Evolutionary conservation across 2,329 filamentous ascomycete species (phyloP).

Genomic region (Hypocrella siamensis): DNA sequence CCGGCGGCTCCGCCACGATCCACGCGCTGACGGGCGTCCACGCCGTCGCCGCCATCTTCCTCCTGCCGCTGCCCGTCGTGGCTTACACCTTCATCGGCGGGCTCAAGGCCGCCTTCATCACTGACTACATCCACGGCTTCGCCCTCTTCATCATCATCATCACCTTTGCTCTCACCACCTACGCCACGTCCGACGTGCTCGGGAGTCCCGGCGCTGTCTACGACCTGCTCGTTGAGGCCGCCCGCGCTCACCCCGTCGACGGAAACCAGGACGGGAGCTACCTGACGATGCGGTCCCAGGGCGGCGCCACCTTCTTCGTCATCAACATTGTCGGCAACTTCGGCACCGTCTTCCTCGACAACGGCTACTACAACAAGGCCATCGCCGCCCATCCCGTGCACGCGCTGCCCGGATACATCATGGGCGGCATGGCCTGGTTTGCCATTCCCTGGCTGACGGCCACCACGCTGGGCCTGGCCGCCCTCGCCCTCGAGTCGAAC

Average conservation of each 20-base stretch:
- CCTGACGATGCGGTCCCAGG: conserved; percentile 56
- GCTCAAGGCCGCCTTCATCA: conserved; percentile 77
- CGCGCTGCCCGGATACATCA: conserved; percentile 75
- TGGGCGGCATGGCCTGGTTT: conserved; percentile 80
- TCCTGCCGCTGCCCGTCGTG: conserved; percentile 23
- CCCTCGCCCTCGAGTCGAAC: conserved; percentile 62
- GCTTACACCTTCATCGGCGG: conserved; percentile 65
- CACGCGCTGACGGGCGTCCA: conserved; percentile 24
- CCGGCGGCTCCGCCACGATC: conserved; percentile 54
- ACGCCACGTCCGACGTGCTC: conserved; percentile 54
- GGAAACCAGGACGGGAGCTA: conserved; percentile 75
- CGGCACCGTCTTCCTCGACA: conserved; percentile 71
- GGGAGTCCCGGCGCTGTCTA: conserved; percentile 67
- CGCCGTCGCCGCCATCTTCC: conserved; percentile 53
- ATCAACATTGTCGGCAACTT: conserved; percentile 81
- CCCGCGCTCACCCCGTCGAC: conserved; percentile 53
- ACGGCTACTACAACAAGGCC: conserved; percentile 86
- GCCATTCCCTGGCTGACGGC: conserved; percentile 83
- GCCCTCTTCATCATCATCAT: conserved; percentile 74
- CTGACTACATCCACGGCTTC: conserved; percentile 78
- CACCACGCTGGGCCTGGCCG: conserved; percentile 75
- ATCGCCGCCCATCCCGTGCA: conserved; percentile 77
- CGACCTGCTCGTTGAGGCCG: conserved; percentile 57
- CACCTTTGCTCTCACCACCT: conserved; percentile 69
- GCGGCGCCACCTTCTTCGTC: conserved; percentile 79